Percentiles rank a stretch among this genome's conserved stretches.
These are phyloP conservation scores for Cystofilobasidium capitatum DNA, from an alignment of 768 basidiomycete species.

Conservation along the genomic window DNA sequence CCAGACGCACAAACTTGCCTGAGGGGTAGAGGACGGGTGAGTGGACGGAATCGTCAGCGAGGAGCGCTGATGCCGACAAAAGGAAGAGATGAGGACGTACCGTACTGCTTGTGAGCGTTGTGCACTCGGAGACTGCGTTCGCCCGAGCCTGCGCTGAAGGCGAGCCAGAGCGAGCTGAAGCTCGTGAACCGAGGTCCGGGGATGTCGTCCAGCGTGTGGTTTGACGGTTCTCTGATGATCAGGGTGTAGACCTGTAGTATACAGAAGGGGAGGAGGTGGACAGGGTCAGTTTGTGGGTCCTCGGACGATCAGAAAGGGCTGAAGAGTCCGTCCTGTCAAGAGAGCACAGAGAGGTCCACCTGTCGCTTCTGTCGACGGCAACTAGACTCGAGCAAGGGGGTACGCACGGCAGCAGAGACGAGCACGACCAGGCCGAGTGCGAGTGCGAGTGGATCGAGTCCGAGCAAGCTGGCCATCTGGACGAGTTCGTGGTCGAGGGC, in stretches of 20 bases:
- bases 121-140: constrained; percentile 69
- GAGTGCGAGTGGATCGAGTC: too few species aligned
- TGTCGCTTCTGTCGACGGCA: too few species aligned
- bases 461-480: too few species aligned
- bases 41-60: neutral
- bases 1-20: constrained; percentile 62
- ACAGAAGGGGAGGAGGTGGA: neutral
- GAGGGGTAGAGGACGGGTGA: neutral
- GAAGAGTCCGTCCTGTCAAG: too few species aligned
- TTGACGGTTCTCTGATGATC: neutral
- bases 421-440: too few species aligned
- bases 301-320: too few species aligned
- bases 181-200: constrained; percentile 65
- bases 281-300: neutral
- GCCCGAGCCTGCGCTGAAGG: constrained; percentile 54
- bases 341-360: too few species aligned
- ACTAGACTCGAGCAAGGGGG: too few species aligned
- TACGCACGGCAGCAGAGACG: too few species aligned
- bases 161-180: constrained; percentile 66
- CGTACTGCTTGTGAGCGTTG: constrained; percentile 60
- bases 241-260: neutral
- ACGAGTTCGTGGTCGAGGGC: too few species aligned
- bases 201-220: neutral
- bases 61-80: neutral
- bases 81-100: constrained; percentile 41